Percentiles rank a stretch among this genome's conserved stretches.
These are phyloP conservation scores for Candolleomyces aberdarensis DNA, from an alignment of 768 basidiomycete species.

Conservation along the genomic window DNA sequence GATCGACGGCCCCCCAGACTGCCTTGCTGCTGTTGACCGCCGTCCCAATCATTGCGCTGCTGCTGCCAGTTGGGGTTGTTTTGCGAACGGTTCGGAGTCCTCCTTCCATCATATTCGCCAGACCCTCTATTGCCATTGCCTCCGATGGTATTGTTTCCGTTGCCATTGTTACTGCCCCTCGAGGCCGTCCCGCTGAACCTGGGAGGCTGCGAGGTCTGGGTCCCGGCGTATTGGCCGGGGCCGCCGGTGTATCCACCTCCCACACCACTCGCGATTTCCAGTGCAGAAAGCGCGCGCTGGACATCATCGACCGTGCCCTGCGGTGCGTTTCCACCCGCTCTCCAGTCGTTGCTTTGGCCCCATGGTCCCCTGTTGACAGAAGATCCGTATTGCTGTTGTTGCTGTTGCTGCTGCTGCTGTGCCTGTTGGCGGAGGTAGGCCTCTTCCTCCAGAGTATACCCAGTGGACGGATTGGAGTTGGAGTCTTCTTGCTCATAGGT, in stretches of 20 bases:
- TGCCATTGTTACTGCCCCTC: constrained; percentile 28
- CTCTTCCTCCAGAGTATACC: constrained; percentile 34
- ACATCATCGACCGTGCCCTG: constrained; percentile 66
- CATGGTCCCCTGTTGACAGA: constrained; percentile 66
- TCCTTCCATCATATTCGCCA: constrained; percentile 65
- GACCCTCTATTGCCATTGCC: constrained; percentile 44
- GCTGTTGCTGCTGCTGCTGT: constrained; percentile 18
- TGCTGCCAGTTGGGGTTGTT: constrained; percentile 26
- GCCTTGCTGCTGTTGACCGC: constrained; percentile 19
- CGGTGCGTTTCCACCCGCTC: constrained; percentile 29
- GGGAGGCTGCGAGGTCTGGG: constrained; percentile 61
- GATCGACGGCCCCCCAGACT: constrained; percentile 4
- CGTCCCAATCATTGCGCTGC: constrained; percentile 24
- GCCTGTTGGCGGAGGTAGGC: constrained; percentile 50
- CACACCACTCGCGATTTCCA: constrained; percentile 52
- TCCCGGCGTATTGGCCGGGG: constrained; percentile 33
- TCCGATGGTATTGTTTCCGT: constrained; percentile 31
- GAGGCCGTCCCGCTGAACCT: constrained; percentile 46
- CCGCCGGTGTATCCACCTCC: constrained; percentile 17
- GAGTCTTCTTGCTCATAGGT: constrained; percentile 45
- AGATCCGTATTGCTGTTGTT: constrained; percentile 47
- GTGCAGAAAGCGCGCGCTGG: constrained; percentile 63
- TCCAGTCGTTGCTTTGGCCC: constrained; percentile 64
- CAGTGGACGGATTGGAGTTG: neutral
- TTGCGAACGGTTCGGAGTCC: constrained; percentile 38